phyloP scores from a whole-genome alignment of 1,284 basidiomycete species.

The Gymnopus androsaceus region DNA sequence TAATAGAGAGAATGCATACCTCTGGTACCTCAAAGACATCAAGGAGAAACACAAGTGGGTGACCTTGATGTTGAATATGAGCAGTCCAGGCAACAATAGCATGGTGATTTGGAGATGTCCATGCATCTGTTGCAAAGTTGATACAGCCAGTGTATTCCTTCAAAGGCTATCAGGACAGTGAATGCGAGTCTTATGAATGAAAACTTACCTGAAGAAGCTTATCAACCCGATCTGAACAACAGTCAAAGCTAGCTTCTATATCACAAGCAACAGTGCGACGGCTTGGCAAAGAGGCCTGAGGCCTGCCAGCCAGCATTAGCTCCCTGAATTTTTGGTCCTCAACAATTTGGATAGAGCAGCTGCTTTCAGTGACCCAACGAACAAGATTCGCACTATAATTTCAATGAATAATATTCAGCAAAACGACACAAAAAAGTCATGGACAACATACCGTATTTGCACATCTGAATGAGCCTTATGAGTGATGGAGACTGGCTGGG shows the following conservation, averaged over 20 bases:
- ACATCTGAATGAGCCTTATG: too few species aligned
- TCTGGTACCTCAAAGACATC: constrained; percentile 4
- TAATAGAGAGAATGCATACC: background rate
- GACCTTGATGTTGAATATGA: background rate
- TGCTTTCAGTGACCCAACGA: constrained; percentile 9
- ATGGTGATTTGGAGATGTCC: too few species aligned
- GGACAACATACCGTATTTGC: too few species aligned
- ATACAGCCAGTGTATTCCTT: background rate
- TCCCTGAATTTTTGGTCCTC: constrained; percentile 2
- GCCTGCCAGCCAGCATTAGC: background rate
- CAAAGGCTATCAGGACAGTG: background rate
- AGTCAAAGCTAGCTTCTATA: background rate
- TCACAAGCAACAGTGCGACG: background rate
- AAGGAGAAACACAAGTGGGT: constrained; percentile 1
- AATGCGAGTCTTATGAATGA: background rate
- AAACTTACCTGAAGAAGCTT: background rate
- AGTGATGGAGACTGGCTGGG: too few species aligned
- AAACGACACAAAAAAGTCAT: background rate
- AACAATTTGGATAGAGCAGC: background rate
- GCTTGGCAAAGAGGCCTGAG: background rate
- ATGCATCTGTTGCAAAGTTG: background rate
- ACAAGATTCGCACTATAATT: background rate
- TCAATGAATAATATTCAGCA: too few species aligned
- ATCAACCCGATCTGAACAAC: too few species aligned
- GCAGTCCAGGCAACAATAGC: background rate